Percentiles rank a stretch among this genome's conserved stretches.
These are phyloP conservation scores for Sarocladium oryzae DNA, from an alignment of 2,329 filamentous ascomycete species.

Conservation along the genomic window DNA sequence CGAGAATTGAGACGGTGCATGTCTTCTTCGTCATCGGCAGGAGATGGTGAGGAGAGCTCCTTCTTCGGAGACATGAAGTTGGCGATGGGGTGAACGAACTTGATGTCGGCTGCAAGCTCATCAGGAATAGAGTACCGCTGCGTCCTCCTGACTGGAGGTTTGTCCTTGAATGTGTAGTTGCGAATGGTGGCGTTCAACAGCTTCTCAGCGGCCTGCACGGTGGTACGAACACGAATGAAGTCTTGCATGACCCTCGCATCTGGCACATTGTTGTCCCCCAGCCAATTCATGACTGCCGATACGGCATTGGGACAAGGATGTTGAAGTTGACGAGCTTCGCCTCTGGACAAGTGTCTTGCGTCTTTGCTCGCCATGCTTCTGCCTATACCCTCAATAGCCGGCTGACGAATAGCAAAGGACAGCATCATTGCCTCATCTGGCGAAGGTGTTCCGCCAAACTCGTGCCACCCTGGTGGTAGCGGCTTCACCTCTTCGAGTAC, in stretches of 20 bases:
- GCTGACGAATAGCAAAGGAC: conserved; percentile 27
- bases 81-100: conserved; percentile 41
- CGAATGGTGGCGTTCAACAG: conserved; percentile 35
- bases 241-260: conserved; percentile 27
- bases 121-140: conserved; percentile 38
- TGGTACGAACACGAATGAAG: conserved; percentile 36
- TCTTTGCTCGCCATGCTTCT: conserved; percentile 16
- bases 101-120: conserved; percentile 29
- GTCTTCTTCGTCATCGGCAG: conserved; percentile 12
- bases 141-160: conserved; percentile 34
- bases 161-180: conserved; percentile 33
- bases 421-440: conserved; percentile 20
- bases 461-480: conserved; percentile 25
- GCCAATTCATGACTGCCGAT: conserved; percentile 33
- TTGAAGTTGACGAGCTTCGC: conserved; percentile 30
- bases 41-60: conserved; percentile 16
- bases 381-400: conserved; percentile 20
- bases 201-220: conserved; percentile 29
- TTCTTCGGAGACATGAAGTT: conserved; percentile 42
- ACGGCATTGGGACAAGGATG: conserved; percentile 27
- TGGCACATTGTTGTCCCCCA: conserved; percentile 30
- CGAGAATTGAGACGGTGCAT: conserved; percentile 14
- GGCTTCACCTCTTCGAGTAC: conserved; percentile 20
- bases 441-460: conserved; percentile 17
- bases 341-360: conserved; percentile 25